Conservation (phyloP, 208 protist genomes). For the Vickermania spadyakhi region DNA sequence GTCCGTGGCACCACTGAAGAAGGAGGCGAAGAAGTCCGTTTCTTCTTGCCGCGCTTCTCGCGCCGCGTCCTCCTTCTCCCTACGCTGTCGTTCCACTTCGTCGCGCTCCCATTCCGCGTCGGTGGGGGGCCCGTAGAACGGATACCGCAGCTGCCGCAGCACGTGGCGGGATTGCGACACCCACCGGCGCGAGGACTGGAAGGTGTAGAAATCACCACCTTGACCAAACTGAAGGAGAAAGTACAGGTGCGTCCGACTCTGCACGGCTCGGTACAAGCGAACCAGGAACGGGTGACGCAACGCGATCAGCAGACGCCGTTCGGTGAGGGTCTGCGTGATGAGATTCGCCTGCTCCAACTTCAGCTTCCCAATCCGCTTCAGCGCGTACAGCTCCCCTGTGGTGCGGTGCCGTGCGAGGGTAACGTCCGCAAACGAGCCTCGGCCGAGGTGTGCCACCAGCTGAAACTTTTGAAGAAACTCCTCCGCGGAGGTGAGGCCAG, state of each 20-base stretch:
- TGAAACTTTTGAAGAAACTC: slow-evolving; percentile 79
- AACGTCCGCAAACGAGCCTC: slow-evolving; percentile 78
- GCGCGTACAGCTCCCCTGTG: slow-evolving; percentile 61
- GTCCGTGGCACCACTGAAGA: too few relatives aligned
- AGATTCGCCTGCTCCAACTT: slow-evolving; percentile 72
- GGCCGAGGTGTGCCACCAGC: slow-evolving; percentile 78
- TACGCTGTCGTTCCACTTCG: too few relatives aligned
- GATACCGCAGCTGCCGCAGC: slow-evolving; percentile 35
- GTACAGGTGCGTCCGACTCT: slow-evolving; percentile 75
- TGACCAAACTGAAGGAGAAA: slow-evolving; percentile 80
- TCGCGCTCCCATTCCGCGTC: not conserved
- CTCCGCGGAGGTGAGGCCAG: slow-evolving; percentile 49
- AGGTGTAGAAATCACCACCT: slow-evolving; percentile 77
- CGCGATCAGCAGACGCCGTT: slow-evolving; percentile 69
- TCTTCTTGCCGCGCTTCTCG: not conserved
- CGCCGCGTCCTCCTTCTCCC: not conserved
- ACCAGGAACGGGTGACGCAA: slow-evolving; percentile 80
- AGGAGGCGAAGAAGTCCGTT: too few relatives aligned
- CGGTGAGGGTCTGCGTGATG: slow-evolving; percentile 77
- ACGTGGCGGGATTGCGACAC: slow-evolving; percentile 36
- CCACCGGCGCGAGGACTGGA: slow-evolving; percentile 56
- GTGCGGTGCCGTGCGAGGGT: slow-evolving; percentile 63
- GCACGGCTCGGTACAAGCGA: slow-evolving; percentile 69
- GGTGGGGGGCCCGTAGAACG: slow-evolving; percentile 21
- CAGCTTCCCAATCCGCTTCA: slow-evolving; percentile 85